Evolutionary conservation across 805 yeast species (phyloP).

Genomic region (Cyberlindnera euphorbiiphila): DNA sequence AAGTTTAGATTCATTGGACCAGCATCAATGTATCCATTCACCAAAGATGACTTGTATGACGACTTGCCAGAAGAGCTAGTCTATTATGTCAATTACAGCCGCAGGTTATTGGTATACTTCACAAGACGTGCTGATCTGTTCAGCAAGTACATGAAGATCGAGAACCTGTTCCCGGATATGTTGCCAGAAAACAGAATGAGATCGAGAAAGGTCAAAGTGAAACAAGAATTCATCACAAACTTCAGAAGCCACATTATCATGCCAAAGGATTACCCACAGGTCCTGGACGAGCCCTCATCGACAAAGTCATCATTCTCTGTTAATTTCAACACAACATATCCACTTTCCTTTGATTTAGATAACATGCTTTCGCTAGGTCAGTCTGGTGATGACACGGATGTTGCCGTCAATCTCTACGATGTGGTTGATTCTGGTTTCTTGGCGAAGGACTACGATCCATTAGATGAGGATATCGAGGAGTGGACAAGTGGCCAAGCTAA

Average conservation of each 20-base stretch:
- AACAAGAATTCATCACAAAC: constrained; percentile 15
- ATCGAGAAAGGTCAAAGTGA: constrained; percentile 21
- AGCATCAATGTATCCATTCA: constrained; percentile 21
- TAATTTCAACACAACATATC: constrained; percentile 17
- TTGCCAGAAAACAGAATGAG: constrained; percentile 16
- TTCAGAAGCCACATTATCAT: constrained; percentile 16
- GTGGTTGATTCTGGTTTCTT: constrained; percentile 13
- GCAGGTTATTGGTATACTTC: constrained; percentile 21
- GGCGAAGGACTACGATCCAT: constrained; percentile 20
- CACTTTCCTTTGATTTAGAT: constrained; percentile 11
- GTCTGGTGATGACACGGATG: background rate
- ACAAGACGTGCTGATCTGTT: constrained; percentile 23
- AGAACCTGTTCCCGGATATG: constrained; percentile 20
- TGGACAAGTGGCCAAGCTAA: background rate
- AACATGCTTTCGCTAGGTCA: constrained; percentile 3
- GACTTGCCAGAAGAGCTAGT: constrained; percentile 11
- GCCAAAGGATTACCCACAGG: constrained; percentile 24
- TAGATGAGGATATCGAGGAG: constrained; percentile 9
- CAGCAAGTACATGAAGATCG: constrained; percentile 21
- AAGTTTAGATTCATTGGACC: constrained; percentile 27
- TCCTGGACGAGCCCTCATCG: constrained; percentile 2
- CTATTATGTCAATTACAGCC: constrained; percentile 17
- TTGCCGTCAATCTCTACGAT: constrained; percentile 1
- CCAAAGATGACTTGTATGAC: constrained; percentile 6
- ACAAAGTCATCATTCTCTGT: constrained; percentile 10